Percentiles rank a stretch among this genome's conserved stretches.
phyloP scores from a whole-genome alignment of 306 rosid genomes.

The Cicer bijugum region DNA sequence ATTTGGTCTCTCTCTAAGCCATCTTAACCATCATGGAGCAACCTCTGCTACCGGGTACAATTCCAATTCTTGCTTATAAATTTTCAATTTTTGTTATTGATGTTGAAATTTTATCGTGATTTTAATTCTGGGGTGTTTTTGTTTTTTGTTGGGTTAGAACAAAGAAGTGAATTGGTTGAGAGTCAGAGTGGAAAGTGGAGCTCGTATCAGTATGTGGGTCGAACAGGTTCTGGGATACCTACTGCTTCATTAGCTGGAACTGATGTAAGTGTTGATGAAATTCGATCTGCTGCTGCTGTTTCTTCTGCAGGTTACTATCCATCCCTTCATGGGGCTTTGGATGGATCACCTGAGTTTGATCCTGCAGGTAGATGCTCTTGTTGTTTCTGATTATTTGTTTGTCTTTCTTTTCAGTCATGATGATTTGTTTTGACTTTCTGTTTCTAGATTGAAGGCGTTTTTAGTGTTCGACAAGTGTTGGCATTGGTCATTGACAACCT shows the following conservation, averaged over 20 bases:
- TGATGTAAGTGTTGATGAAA: constrained; percentile 89
- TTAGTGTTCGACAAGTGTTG: too few species aligned
- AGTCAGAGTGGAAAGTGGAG: constrained; percentile 67
- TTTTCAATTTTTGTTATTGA: not conserved
- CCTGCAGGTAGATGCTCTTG: constrained; percentile 54
- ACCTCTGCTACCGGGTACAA: constrained; percentile 73
- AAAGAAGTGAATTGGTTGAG: constrained; percentile 59
- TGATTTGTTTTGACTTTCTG: constrained; percentile 40
- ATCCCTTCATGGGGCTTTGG: constrained; percentile 78
- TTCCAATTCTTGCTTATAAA: constrained; percentile 24
- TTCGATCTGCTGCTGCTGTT: constrained; percentile 75
- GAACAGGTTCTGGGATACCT: constrained; percentile 70
- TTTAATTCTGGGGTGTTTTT: constrained; percentile 37
- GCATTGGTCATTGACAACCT: too few species aligned
- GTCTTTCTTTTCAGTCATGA: constrained; percentile 31
- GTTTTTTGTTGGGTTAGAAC: constrained; percentile 46
- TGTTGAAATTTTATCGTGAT: constrained; percentile 11
- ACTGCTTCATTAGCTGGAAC: constrained; percentile 68
- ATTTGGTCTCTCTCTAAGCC: not conserved
- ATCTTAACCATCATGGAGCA: constrained; percentile 58
- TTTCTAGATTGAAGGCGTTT: not conserved
- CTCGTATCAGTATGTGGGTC: constrained; percentile 66
- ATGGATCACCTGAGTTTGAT: constrained; percentile 66
- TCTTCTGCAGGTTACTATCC: constrained; percentile 67
- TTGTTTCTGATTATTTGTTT: constrained; percentile 23